Percentiles rank a stretch among this genome's conserved stretches.
Evolutionary conservation across 805 yeast genomes (phyloP).

Genomic region (Cyberlindnera amylophila): DNA sequence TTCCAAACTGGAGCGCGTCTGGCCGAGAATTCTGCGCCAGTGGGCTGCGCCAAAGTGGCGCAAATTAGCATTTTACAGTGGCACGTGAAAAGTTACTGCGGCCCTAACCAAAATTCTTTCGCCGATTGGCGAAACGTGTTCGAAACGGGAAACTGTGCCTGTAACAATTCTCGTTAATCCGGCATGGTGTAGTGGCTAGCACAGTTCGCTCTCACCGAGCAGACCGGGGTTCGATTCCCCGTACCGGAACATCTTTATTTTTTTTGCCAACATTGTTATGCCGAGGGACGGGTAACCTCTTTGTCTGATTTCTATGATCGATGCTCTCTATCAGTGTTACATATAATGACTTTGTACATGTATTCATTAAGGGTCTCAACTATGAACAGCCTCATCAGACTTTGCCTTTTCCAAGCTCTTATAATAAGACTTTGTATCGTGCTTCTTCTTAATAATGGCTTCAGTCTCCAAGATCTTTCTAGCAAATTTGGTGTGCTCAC

Average conservation of each 20-base stretch:
- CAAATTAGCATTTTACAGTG: neutral
- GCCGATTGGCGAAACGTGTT: neutral
- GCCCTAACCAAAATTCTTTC: neutral
- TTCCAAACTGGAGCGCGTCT: neutral
- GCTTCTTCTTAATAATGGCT: conserved; percentile 14
- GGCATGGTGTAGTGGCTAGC: conserved; percentile 33
- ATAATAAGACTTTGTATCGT: conserved; percentile 15
- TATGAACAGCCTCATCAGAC: neutral
- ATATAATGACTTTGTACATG: neutral
- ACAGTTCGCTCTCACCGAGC: conserved; percentile 33
- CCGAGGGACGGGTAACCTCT: conserved; percentile 1
- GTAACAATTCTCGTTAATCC: conserved; percentile 16
- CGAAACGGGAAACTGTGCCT: neutral
- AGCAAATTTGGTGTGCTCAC: conserved; percentile 9
- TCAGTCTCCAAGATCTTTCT: conserved; percentile 13
- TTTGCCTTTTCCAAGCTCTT: conserved; percentile 7
- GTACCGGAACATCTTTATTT: conserved; percentile 27
- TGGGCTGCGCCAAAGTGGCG: too few relatives aligned
- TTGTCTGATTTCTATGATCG: neutral
- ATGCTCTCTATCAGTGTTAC: too few relatives aligned
- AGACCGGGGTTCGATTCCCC: conserved; percentile 34
- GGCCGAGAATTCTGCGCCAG: neutral
- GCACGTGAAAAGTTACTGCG: neutral
- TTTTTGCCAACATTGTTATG: neutral
- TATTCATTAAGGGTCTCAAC: neutral